Evolutionary conservation across 2,329 filamentous ascomycete genomes (phyloP).

Genomic region (Aspergillus alliaceus): DNA sequence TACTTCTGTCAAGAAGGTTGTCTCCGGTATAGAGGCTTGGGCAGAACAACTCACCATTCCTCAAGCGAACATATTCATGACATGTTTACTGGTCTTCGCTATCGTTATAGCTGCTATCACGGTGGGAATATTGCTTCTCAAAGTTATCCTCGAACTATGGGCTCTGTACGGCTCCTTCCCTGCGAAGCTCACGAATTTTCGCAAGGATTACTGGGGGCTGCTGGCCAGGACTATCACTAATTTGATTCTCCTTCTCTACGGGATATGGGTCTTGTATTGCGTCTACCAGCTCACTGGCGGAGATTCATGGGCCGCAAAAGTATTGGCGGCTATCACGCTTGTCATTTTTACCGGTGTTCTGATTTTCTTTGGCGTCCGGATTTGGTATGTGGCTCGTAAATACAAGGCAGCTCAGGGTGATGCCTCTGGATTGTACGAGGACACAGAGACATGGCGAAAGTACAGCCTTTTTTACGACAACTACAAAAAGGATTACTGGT

Average conservation of each 20-base stretch:
- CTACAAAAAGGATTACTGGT: slow-evolving; percentile 95
- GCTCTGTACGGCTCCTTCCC: slow-evolving; percentile 87
- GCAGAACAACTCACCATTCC: slow-evolving; percentile 84
- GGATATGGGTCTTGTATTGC: slow-evolving; percentile 93
- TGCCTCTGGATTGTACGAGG: slow-evolving; percentile 71
- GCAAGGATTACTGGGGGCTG: slow-evolving; percentile 93
- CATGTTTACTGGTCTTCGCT: slow-evolving; percentile 81
- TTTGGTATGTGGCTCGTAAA: slow-evolving; percentile 72
- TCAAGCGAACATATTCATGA: slow-evolving; percentile 93
- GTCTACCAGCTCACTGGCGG: slow-evolving; percentile 92
- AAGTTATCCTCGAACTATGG: slow-evolving; percentile 88
- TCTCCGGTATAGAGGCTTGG: slow-evolving; percentile 77
- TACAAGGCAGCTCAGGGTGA: slow-evolving; percentile 77
- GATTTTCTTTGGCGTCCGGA: slow-evolving; percentile 80
- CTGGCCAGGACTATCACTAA: slow-evolving; percentile 87
- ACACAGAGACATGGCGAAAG: slow-evolving; percentile 89
- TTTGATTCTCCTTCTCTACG: slow-evolving; percentile 87
- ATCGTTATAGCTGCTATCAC: slow-evolving; percentile 82
- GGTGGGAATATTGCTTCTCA: slow-evolving; percentile 83
- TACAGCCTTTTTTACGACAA: slow-evolving; percentile 97
- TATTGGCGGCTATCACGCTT: slow-evolving; percentile 78
- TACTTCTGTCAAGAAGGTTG: slow-evolving; percentile 51
- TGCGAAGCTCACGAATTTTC: slow-evolving; percentile 75
- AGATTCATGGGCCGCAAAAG: slow-evolving; percentile 90
- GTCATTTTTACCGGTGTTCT: slow-evolving; percentile 77